Conservation (phyloP, 306 rosid species). For the Leucaena leucocephala region DNA sequence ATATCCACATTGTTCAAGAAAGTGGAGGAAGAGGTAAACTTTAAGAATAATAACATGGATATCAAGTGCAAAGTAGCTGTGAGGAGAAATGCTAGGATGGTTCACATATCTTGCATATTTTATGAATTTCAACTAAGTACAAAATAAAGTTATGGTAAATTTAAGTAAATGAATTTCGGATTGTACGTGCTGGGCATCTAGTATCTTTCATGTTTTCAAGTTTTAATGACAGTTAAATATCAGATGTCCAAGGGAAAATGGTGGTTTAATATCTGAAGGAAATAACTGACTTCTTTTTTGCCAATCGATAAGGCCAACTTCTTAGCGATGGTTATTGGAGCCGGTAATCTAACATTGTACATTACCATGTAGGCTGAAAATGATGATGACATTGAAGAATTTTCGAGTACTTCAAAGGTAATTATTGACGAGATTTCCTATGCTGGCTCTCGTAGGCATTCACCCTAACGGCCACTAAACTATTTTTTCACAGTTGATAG, state of each 20-base stretch:
- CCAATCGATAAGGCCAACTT: neutral
- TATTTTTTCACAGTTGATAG: too few relatives aligned
- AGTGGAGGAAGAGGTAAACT: neutral
- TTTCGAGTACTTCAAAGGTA: neutral
- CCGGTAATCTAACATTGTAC: neutral
- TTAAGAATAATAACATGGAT: neutral
- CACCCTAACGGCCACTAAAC: neutral
- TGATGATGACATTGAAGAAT: neutral
- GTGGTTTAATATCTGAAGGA: neutral
- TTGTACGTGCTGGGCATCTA: neutral
- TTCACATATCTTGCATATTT: neutral
- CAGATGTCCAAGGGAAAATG: neutral
- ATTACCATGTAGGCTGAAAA: neutral
- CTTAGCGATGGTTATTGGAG: neutral
- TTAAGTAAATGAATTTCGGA: neutral
- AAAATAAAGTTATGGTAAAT: neutral
- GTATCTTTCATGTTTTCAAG: neutral
- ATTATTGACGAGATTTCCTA: neutral
- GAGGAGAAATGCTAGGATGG: neutral
- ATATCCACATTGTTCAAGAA: neutral
- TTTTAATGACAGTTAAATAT: neutral
- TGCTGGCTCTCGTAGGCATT: neutral
- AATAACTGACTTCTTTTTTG: neutral
- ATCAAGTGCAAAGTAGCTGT: neutral
- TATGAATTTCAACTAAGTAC: neutral